Base-by-base conservation (phyloP, 2,329 filamentous ascomycete genomes). In the Fusarium gaditjirri region DNA sequence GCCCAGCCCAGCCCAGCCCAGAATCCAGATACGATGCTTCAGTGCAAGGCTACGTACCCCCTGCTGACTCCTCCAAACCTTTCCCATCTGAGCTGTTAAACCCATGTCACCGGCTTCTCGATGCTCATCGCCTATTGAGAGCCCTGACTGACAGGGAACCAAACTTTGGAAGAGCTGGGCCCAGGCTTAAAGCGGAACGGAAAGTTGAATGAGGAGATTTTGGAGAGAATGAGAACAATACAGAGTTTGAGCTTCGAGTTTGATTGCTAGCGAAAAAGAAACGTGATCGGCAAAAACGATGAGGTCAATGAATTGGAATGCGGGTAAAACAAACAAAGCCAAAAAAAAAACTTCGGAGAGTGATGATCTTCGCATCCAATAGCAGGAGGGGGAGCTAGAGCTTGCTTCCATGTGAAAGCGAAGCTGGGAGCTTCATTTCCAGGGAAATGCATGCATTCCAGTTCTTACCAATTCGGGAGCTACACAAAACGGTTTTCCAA, bases 321-420 rank as follows among this genome's bases (percentile, higher is more conserved):
- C 58, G 41, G 39, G 42, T 56, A 60, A 49, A 43, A 35, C 54
- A 61, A 50, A 58, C 38, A 68, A 38, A 38, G 53, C 23, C 25
- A 31, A 31, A 31, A 63, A 50, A 31, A 31, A 31, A 63, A 50
- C 23, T 31, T 54, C 42, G 17, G 43, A 44, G 33, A 35, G 39
- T 31, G 70, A 70, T 35, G 65, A 73, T 70, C 70, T 72, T 62
- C 73, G 47, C 70, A 47, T 56, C 61, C 70, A 73, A 71, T 71
- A 70, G 71, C 36, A 70, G 41, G 47, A 55, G 38, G 36, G n/a
- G 35, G 42, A 55, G 41, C 35, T 65, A 39, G 33, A 57, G 66
- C 52, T 63, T 33, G 33, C 29, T 65, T 36, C 29, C 69, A 72
- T 72, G 64, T 69, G 69, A 72, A 71, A 61, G 64, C 43, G 41